Evolutionary conservation across 2,329 filamentous ascomycete genomes (phyloP), one percentile per base, ranked within the genome.

Genomic region (Penicillium psychrosexuale): DNA sequence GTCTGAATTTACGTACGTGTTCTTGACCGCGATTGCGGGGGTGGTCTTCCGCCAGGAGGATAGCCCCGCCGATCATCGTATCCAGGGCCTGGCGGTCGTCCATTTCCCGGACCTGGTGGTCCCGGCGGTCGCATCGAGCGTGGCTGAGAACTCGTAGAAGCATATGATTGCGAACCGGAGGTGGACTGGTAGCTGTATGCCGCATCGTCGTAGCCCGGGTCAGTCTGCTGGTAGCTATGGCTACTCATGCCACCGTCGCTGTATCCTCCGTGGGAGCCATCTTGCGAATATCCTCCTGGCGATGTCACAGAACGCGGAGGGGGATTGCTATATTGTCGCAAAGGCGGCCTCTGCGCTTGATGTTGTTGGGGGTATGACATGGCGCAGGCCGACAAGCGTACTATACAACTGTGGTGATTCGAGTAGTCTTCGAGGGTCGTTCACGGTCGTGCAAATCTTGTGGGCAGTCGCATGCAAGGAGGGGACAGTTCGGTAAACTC

Each of bases 361-460:
- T 36, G 65, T 45, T 64, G 67, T 45, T 69, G 69, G 39, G 69
- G 67, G 47, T 74, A 75, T 52, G 72, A 72, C 73, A 75, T 75
- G 51, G 55, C 57, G 37, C 51, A 30, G 33, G 19, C 19, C n/a
- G n/a, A 37, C 15, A n/a, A 24, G 31, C 47, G 52, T 38, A 39
- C 27, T 45, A 40, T 45, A 45, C 47, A 40, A 28, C 3, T n/a
- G n/a, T n/a, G 46, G 8, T 24, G 24, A 11, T 39, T 48, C 19
- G 6, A 40, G 5, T 34, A 17, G 13, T 24, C 9, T 15, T 24
- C n/a, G n/a, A 17, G 11, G 24, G 6, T 9, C 11, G n/a, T 39
- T 52, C 12, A 36, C 49, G 3, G 28, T 39, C 5, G 19, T 51
- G 12, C 7, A 39, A 49, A 44, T 12, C 27, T 49, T 8, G 24